Conservation (phyloP, 192 early-diverging fungal genomes). For the Backusella parvicylindrica region DNA sequence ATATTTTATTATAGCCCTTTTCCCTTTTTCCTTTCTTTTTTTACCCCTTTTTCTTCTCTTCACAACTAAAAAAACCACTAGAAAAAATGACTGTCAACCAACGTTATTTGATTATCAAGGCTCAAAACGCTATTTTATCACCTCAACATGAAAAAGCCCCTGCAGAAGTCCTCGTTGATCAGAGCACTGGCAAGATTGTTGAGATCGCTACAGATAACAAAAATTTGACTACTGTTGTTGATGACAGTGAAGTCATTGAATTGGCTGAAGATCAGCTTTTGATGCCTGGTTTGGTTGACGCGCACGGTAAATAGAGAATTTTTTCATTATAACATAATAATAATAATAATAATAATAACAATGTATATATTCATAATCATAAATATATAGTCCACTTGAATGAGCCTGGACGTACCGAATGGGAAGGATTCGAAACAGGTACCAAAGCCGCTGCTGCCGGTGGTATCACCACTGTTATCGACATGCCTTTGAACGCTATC, state of each 20-base stretch:
- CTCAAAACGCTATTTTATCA: constrained; percentile 22
- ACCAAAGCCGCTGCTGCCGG: constrained; percentile 81
- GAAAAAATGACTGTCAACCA: neutral
- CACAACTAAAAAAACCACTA: neutral
- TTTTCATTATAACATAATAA: too few relatives aligned
- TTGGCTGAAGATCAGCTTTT: constrained; percentile 50
- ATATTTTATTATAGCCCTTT: neutral
- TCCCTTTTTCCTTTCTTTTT: neutral
- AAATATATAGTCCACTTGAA: constrained; percentile 67
- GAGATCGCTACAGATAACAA: constrained; percentile 14
- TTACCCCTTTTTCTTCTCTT: neutral
- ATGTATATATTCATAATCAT: neutral
- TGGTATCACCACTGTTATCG: constrained; percentile 76
- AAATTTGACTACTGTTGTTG: neutral
- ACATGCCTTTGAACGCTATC: constrained; percentile 87
- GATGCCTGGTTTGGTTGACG: constrained; percentile 75
- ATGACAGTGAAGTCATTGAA: constrained; percentile 33
- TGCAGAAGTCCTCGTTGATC: constrained; percentile 21
- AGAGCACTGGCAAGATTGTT: constrained; percentile 22
- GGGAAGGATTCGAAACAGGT: constrained; percentile 81
- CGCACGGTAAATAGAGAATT: constrained; percentile 45
- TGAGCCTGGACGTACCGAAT: constrained; percentile 81
- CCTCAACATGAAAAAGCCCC: constrained; percentile 17
- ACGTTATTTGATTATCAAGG: constrained; percentile 28
- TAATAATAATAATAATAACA: neutral